Percentiles rank a stretch among this genome's conserved stretches.
These are phyloP conservation scores for Pouteria campechiana DNA, from an alignment of 179 eudicot species.

Conservation along the genomic window DNA sequence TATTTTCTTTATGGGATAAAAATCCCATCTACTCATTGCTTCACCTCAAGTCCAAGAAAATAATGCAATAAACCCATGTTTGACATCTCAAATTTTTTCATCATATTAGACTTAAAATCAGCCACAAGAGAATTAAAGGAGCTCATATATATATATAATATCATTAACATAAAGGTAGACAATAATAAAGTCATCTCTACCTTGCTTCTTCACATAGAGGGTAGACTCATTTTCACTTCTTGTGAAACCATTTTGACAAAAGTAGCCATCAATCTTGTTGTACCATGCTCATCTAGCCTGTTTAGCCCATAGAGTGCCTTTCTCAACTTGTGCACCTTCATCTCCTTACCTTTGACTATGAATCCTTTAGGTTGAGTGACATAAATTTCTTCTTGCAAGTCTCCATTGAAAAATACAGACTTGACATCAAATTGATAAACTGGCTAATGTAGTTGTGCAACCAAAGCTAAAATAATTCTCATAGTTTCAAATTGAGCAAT, in stretches of 20 bases:
- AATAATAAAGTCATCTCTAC: neutral
- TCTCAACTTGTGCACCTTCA: neutral
- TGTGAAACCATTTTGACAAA: too few relatives aligned
- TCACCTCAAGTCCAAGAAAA: constrained; percentile 1
- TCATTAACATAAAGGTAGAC: constrained; percentile 1
- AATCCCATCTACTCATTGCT: neutral
- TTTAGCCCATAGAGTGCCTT: neutral
- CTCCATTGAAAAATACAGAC: too few relatives aligned
- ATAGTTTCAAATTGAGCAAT: neutral
- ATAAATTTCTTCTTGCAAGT: too few relatives aligned
- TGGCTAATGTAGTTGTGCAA: neutral
- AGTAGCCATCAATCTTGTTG: too few relatives aligned
- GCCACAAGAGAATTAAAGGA: neutral
- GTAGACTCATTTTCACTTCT: neutral
- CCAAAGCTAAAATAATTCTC: neutral
- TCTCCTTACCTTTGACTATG: neutral
- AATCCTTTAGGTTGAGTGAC: neutral
- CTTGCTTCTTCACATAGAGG: neutral
- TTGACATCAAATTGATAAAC: neutral
- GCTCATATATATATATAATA: neutral
- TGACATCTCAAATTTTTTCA: neutral
- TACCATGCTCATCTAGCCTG: neutral
- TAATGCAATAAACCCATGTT: neutral
- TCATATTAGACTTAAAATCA: neutral
- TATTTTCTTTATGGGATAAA: neutral